These are phyloP conservation scores for Tetrahymena thermophila DNA, from an alignment of 73 alveolate species.

Conservation along the genomic window DNA sequence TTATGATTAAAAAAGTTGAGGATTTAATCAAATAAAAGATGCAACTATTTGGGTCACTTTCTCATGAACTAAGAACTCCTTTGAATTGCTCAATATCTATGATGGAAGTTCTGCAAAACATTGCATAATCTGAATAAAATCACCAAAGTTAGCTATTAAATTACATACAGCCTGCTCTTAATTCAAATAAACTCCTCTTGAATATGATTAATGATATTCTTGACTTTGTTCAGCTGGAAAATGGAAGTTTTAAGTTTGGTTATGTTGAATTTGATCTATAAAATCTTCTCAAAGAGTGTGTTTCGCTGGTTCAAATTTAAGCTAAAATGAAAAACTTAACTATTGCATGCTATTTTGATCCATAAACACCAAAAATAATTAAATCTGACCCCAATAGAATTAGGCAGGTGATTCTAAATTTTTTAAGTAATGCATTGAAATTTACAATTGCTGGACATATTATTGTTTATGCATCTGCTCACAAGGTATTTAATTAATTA, in stretches of 20 bases:
- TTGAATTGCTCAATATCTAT: constrained; percentile 25
- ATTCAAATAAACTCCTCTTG: constrained; percentile 18
- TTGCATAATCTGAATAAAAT: not conserved
- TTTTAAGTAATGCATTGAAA: constrained; percentile 43
- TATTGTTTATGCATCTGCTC: constrained; percentile 4
- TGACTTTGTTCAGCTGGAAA: constrained; percentile 34
- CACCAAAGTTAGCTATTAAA: not conserved
- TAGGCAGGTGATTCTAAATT: constrained; percentile 30
- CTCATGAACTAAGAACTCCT: constrained; percentile 41
- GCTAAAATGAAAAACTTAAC: constrained; percentile 17
- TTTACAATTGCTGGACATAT: constrained; percentile 18
- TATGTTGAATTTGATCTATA: constrained; percentile 8
- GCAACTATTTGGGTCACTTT: constrained; percentile 6
- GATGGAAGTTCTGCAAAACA: constrained; percentile 13
- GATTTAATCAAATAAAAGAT: not conserved
- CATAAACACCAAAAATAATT: not conserved
- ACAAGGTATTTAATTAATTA: not conserved
- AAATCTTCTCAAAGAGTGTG: constrained; percentile 16
- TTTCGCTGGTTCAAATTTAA: not conserved
- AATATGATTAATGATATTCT: constrained; percentile 39
- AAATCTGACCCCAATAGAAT: constrained; percentile 28
- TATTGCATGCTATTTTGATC: constrained; percentile 1
- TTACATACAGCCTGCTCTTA: constrained; percentile 31
- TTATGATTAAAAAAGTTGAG: not conserved
- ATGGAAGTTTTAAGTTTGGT: constrained; percentile 8